Evolutionary conservation across 1,139 yeast species (phyloP), one percentile per base, ranked within the genome.

Genomic region (Geotrichum cucujoidarum): DNA sequence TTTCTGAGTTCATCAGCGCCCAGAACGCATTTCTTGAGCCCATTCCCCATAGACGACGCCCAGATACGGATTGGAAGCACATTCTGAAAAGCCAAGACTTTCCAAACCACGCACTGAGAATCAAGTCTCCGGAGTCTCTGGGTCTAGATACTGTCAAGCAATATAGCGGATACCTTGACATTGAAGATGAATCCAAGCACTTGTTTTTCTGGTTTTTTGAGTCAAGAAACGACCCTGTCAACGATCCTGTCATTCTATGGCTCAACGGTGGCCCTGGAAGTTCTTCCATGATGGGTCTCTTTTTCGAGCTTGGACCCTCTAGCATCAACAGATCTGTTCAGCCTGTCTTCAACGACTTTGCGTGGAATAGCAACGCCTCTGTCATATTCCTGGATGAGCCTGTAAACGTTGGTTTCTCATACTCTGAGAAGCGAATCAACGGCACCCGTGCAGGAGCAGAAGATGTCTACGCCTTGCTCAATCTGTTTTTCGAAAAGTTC

Each of bases 321-420:
- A 76, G 84, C 20, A 81, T 89, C 55, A 80, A 76, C 57, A 63
- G 75, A 29, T 75, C 82, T 50, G 69, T 84, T 58, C 78, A 81
- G 62, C 94, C 95, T 25, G 77, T 81, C 49, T 72, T 71, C 68
- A 88, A 88, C 70, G 89, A 90, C 39, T 71, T 77, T 69, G 77
- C 95, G 13, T 89, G 96, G 96, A 89, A 88, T 68, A 73, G 78
- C 57, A 88, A 88, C 61, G 96, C 97, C 22, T 78, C 92, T 16
- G 92, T 89, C 36, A 86, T 90, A 62, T 90, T 86, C 74, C 76
- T 90, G 61, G 97, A 90, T 68, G 97, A 89, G 69, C 97, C 97
- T 1, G 95, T 89, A 48, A 87, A 88, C 55, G 95, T 85, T 45
- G 97, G 97, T 41, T 89, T 81, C 70, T 88, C 96, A 5, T 89